Conservation (phyloP, 1,284 basidiomycete species). For the Moesziomyces parantarcticus region DNA sequence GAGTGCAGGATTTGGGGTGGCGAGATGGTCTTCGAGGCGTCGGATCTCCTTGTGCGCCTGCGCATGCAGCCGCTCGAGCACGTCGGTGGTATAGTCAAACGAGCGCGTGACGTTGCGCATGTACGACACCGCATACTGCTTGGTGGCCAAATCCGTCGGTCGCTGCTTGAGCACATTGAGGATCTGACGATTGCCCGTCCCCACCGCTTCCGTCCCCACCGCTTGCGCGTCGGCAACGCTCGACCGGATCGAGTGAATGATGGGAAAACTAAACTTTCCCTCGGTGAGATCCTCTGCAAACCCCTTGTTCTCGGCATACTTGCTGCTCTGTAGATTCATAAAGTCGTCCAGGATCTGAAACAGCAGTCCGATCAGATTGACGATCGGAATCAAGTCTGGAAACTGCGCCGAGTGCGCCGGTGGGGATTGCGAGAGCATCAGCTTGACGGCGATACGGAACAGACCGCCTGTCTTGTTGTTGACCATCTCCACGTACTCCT, state of each 20-base stretch:
- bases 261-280: slow-evolving; percentile 95
- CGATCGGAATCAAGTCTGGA: slow-evolving; percentile 75
- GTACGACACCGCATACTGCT: slow-evolving; percentile 63
- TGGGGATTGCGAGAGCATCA: slow-evolving; percentile 82
- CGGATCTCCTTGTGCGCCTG: slow-evolving; percentile 52
- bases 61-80: slow-evolving; percentile 48
- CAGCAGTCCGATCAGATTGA: slow-evolving; percentile 91
- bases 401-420: not conserved
- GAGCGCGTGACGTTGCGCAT: slow-evolving; percentile 59
- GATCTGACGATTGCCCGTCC: slow-evolving; percentile 50
- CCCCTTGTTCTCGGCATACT: slow-evolving; percentile 92
- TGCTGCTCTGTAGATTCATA: slow-evolving; percentile 86
- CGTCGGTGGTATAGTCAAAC: slow-evolving; percentile 63
- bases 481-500: slow-evolving; percentile 95
- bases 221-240: slow-evolving; percentile 14
- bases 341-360: slow-evolving; percentile 98
- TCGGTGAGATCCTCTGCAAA: slow-evolving; percentile 94
- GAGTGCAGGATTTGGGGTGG: slow-evolving; percentile 38
- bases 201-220: not conserved
- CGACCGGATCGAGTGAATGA: slow-evolving; percentile 83
- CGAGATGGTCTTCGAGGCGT: slow-evolving; percentile 36
- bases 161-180: slow-evolving; percentile 61
- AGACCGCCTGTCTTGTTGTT: slow-evolving; percentile 98
- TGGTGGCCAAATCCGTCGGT: slow-evolving; percentile 59
- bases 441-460: slow-evolving; percentile 89